Conservation (phyloP, 148 eudicot genomes). For the Salicornia ramosissima region DNA sequence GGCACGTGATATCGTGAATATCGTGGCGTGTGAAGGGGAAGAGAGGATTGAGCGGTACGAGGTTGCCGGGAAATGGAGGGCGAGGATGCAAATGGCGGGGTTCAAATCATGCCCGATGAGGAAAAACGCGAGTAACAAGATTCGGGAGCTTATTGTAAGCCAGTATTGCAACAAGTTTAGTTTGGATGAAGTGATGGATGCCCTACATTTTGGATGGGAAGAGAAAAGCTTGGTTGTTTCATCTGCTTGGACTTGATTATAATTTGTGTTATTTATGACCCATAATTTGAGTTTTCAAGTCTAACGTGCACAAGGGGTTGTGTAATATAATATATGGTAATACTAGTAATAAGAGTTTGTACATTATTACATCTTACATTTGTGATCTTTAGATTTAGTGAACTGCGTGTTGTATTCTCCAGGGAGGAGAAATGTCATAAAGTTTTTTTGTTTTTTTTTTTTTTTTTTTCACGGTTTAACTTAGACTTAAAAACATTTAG, state of each 20-base stretch:
- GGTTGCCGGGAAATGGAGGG: slow-evolving; percentile 95
- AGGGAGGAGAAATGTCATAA: neutral
- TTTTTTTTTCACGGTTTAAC: slow-evolving; percentile 9
- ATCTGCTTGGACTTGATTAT: slow-evolving; percentile 65
- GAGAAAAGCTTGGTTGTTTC: slow-evolving; percentile 66
- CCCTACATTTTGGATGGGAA: slow-evolving; percentile 81
- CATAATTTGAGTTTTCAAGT: too few species aligned
- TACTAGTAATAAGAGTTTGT: slow-evolving; percentile 6
- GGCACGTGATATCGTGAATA: slow-evolving; percentile 83
- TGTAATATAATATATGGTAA: slow-evolving; percentile 17
- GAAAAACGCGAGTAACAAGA: slow-evolving; percentile 30
- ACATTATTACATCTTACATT: neutral
- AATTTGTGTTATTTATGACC: neutral
- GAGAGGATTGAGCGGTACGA: slow-evolving; percentile 92
- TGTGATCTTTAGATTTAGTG: slow-evolving; percentile 14
- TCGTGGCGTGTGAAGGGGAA: slow-evolving; percentile 90
- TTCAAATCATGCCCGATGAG: slow-evolving; percentile 47
- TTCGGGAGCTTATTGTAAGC: slow-evolving; percentile 46
- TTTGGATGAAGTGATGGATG: slow-evolving; percentile 52
- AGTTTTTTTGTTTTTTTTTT: too few species aligned
- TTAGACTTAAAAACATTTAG: neutral
- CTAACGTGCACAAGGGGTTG: slow-evolving; percentile 9
- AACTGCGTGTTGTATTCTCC: slow-evolving; percentile 11
- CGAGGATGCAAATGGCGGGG: slow-evolving; percentile 98
- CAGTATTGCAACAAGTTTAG: slow-evolving; percentile 54